Conservation (phyloP, 2,329 filamentous ascomycete species). For the Gnomoniopsis smithogilvyi region DNA sequence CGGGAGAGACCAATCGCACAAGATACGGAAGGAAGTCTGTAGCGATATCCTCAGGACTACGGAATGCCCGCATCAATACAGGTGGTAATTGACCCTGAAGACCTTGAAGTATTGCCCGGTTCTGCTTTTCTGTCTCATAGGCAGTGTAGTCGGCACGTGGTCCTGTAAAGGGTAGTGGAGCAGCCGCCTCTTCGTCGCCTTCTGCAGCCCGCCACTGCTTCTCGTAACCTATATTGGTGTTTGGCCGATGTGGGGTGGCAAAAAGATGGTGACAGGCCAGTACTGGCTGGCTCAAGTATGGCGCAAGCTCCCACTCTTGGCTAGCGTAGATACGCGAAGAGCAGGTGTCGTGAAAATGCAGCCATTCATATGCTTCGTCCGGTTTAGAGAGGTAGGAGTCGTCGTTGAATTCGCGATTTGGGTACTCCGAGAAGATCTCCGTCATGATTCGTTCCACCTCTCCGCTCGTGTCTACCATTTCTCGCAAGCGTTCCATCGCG, state of each 20-base stretch:
- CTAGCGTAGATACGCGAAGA: constrained; percentile 74
- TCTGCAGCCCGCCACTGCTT: constrained; percentile 40
- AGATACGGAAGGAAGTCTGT: constrained; percentile 84
- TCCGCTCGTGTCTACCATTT: constrained; percentile 77
- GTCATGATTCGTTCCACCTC: constrained; percentile 76
- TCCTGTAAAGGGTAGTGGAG: constrained; percentile 73
- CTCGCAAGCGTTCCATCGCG: constrained; percentile 66
- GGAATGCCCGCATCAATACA: constrained; percentile 71
- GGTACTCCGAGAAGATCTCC: constrained; percentile 84
- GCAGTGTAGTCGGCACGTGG: constrained; percentile 79
- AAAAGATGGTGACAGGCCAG: constrained; percentile 92
- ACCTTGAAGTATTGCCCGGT: constrained; percentile 67
- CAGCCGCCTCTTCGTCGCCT: constrained; percentile 45
- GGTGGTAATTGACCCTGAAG: constrained; percentile 72
- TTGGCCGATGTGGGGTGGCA: constrained; percentile 62
- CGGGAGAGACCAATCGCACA: constrained; percentile 78
- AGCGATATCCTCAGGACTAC: constrained; percentile 72
- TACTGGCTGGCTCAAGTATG: constrained; percentile 82
- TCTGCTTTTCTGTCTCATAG: constrained; percentile 76
- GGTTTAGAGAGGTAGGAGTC: constrained; percentile 90
- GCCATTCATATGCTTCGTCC: constrained; percentile 85
- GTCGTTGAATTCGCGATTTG: constrained; percentile 85
- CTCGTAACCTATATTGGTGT: constrained; percentile 38
- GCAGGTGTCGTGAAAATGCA: constrained; percentile 86
- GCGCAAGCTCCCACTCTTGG: constrained; percentile 89